Percentiles rank a stretch among this genome's conserved stretches.
These are phyloP conservation scores for Penicilliopsis zonata DNA, from an alignment of 495 filamentous ascomycete genomes.

Conservation along the genomic window DNA sequence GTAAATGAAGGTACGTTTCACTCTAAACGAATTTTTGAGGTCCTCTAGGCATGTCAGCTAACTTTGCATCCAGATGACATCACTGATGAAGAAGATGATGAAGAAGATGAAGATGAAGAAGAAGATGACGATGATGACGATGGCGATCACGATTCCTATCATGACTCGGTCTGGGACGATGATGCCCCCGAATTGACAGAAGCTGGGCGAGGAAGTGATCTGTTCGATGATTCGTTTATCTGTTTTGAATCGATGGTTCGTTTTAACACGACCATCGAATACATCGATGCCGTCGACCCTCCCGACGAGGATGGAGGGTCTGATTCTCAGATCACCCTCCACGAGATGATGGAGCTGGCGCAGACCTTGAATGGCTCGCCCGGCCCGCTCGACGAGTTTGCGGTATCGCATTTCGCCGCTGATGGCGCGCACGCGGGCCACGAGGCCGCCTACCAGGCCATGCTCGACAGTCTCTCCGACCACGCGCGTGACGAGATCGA, in stretches of 20 bases:
- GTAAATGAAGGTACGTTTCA: conserved; percentile 1
- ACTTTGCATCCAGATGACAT: conserved; percentile 9
- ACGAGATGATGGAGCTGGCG: conserved; percentile 32
- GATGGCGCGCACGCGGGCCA: conserved; percentile 3
- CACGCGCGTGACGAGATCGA: conserved; percentile 28
- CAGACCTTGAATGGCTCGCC: conserved; percentile 11
- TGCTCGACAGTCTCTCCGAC: conserved; percentile 27
- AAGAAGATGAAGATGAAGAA: neutral
- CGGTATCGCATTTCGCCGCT: conserved; percentile 10
- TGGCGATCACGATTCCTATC: conserved; percentile 22
- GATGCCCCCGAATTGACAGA: conserved; percentile 19
- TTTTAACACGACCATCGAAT: conserved; percentile 25
- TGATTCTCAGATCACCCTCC: conserved; percentile 23
- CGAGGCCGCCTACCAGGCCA: conserved; percentile 8
- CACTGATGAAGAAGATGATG: conserved; percentile 15
- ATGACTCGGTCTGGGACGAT: conserved; percentile 26
- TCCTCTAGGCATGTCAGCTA: too few relatives aligned
- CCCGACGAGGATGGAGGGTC: conserved; percentile 13
- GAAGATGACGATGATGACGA: conserved; percentile 5
- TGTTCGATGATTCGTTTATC: conserved; percentile 30
- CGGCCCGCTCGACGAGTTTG: conserved; percentile 6
- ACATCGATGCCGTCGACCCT: conserved; percentile 21
- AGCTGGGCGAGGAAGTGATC: conserved; percentile 21
- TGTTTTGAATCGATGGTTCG: conserved; percentile 27
- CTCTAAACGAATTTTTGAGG: too few relatives aligned